These are phyloP conservation scores for Paramarasmius palmivorus DNA, from an alignment of 1,284 basidiomycete species.

Conservation along the genomic window DNA sequence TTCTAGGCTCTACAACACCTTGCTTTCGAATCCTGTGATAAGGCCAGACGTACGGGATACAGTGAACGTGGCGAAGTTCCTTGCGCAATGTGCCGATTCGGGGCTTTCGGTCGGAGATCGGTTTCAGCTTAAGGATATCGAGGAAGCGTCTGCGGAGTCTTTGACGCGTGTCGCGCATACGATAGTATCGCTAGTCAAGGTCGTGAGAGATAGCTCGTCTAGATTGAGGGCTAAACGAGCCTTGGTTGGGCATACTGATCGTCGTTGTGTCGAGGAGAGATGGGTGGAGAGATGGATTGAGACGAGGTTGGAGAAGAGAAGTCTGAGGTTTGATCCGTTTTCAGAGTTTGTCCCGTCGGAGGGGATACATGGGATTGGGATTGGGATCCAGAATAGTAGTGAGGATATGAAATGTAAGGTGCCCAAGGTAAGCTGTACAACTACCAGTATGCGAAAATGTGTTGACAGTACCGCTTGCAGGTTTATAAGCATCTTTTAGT, in stretches of 20 bases:
- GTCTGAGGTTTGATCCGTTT: not conserved
- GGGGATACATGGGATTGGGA: not conserved
- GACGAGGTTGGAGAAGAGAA: slow-evolving; percentile 11
- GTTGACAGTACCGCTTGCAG: not conserved
- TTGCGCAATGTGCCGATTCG: slow-evolving; percentile 6
- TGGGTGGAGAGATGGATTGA: slow-evolving; percentile 17
- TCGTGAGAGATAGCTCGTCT: not conserved
- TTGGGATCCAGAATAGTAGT: not conserved
- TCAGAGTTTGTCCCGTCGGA: not conserved
- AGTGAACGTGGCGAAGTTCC: slow-evolving; percentile 11
- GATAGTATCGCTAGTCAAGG: slow-evolving; percentile 9
- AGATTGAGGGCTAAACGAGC: slow-evolving; percentile 1
- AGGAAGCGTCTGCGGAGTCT: slow-evolving; percentile 7
- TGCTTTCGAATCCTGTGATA: slow-evolving; percentile 8
- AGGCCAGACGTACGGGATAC: slow-evolving; percentile 7
- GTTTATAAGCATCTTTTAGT: not conserved
- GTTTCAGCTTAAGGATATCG: slow-evolving; percentile 8
- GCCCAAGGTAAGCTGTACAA: not conserved
- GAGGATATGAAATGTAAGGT: not conserved
- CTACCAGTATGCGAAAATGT: not conserved
- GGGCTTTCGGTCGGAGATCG: slow-evolving; percentile 8
- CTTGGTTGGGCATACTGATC: slow-evolving; percentile 6
- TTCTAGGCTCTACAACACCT: slow-evolving; percentile 2
- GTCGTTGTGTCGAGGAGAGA: not conserved
- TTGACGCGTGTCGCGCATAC: slow-evolving; percentile 11